Base-by-base conservation (phyloP, 495 filamentous ascomycete species). In the Lepraria neglecta region DNA sequence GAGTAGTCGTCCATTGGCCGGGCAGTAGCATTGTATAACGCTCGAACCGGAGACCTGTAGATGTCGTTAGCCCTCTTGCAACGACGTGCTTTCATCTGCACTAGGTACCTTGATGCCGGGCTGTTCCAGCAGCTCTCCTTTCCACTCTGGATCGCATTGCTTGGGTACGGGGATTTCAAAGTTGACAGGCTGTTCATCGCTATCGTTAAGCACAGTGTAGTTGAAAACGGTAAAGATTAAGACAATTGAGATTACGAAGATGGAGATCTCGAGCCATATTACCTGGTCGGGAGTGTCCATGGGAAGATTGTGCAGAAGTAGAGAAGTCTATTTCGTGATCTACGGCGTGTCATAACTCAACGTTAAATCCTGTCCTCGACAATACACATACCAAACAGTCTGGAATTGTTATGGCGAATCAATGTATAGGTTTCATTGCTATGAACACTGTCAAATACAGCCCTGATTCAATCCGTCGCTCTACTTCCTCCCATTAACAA, bases 11-110 rank as follows among this genome's bases (percentile, higher is more conserved):
- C 92, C 94, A 50, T 89, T 95, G 0, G 92, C 92, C 3, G 94
- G 94, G 56, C 84, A 87, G 71, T 97, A 97, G 77, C 94, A 92
- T 73, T 88, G 87, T 45, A 92, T 87, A 0, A 80, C 78, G 3
- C 78, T 81, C 42, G 80, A 82, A 35, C 77, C 80, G 0, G 78
- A 69, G 31, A 77, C 73, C 78, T 78, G 63, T 33, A 10, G 30
- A 31, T 27, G 40, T 35, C 40, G 50, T 66, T 44, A 65, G 69
- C 24, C 31, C 27, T n/a, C 27, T 24, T 47, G 21, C 24, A 35
- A 54, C 33, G 47, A 40, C 51, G 38, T 44, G 27, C 15, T 46
- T 38, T 57, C 51, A 58, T 11, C 55, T 3, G 27, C 28, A 52
- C 11, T 31, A 52, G 11, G 35, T 51, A 78, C 77, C 65, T 80